Evolutionary conservation across 371 early-diverging fungal species (phyloP).

Genomic region (Lichtheimia hyalospora): DNA sequence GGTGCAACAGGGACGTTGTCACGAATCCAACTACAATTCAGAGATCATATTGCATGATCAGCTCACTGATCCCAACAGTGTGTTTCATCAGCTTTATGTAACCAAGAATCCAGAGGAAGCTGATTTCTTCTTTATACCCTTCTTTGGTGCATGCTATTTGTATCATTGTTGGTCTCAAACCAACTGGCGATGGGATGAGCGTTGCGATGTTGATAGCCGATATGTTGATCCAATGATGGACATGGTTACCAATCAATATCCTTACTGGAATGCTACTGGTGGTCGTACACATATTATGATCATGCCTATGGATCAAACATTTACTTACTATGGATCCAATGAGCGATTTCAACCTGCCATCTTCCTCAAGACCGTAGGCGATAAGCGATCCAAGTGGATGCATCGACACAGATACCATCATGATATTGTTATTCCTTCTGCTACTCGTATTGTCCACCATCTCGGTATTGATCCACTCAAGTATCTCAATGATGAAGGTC

Average conservation of each 20-base stretch:
- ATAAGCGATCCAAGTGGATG: constrained; percentile 42
- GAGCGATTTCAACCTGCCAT: constrained; percentile 46
- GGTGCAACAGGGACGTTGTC: constrained; percentile 31
- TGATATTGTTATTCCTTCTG: constrained; percentile 58
- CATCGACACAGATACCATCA: constrained; percentile 43
- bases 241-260: constrained; percentile 42
- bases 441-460: constrained; percentile 47
- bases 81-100: constrained; percentile 42
- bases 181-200: constrained; percentile 50
- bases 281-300: constrained; percentile 54
- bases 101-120: constrained; percentile 55
- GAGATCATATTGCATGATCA: constrained; percentile 45
- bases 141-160: constrained; percentile 57
- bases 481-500: constrained; percentile 33
- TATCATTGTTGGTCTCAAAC: constrained; percentile 46
- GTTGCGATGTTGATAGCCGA: constrained; percentile 45
- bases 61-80: constrained; percentile 42
- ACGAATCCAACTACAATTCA: constrained; percentile 50
- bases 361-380: constrained; percentile 54
- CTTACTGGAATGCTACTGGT: constrained; percentile 50
- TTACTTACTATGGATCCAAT: constrained; percentile 46
- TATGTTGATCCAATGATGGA: constrained; percentile 59
- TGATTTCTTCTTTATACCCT: constrained; percentile 56
- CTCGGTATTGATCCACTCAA: constrained; percentile 28
- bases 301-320: constrained; percentile 56